Evolutionary conservation across 306 rosid species (phyloP).

Genomic region (Prunus persica): DNA sequence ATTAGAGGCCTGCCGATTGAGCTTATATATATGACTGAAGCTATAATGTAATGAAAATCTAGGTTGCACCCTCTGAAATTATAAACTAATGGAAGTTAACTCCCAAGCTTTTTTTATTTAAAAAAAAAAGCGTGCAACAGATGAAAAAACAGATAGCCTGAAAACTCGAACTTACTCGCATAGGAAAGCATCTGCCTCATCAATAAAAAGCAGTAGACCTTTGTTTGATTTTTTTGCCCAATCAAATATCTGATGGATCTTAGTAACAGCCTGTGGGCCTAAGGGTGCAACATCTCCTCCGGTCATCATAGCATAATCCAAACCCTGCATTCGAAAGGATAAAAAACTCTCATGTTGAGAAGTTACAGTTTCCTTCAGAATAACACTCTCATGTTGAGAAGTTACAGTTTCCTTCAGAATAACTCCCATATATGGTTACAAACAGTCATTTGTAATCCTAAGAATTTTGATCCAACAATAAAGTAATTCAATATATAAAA

Average conservation of each 20-base stretch:
- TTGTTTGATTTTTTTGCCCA: constrained; percentile 94
- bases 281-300: constrained; percentile 99
- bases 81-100: not conserved
- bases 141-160: not conserved
- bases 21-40: not conserved
- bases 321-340: constrained; percentile 52
- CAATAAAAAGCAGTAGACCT: constrained; percentile 93
- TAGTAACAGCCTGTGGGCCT: constrained; percentile 95
- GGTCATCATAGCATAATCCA: constrained; percentile 99
- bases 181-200: constrained; percentile 99
- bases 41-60: not conserved
- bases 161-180: constrained; percentile 75
- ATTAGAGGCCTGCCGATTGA: not conserved
- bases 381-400: too few species aligned
- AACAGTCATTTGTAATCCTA: not conserved
- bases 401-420: not conserved
- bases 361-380: not conserved
- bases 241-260: constrained; percentile 97
- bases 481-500: not conserved
- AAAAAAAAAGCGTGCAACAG: not conserved
- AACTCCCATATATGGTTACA: not conserved
- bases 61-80: not conserved
- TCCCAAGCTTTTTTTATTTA: not conserved
- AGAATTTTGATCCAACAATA: not conserved
- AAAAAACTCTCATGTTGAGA: not conserved